A percentile compares a stretch with the other conserved stretches of the same genome.
Evolutionary conservation across 2,329 filamentous ascomycete species (phyloP).

Genomic region (Colletotrichum sp.): DNA sequence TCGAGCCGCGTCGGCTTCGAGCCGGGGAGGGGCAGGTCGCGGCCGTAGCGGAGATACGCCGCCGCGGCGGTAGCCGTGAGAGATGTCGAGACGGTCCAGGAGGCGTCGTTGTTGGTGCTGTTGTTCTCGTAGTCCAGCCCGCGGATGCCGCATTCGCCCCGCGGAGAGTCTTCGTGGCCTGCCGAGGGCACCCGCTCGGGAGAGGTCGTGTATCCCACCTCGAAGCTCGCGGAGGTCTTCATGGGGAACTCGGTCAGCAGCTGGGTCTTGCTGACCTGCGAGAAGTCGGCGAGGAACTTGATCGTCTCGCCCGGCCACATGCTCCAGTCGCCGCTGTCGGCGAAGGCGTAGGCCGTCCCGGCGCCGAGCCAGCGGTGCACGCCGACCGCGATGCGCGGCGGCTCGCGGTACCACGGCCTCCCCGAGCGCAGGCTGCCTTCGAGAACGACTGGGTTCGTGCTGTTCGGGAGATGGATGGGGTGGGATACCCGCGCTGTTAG

Average conservation of each 20-base stretch:
- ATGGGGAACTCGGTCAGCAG: conserved; percentile 32
- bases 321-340: conserved; percentile 48
- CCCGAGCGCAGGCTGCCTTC: conserved; percentile 37
- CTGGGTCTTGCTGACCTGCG: conserved; percentile 32
- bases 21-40: conserved; percentile 33
- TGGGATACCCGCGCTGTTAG: conserved; percentile 41
- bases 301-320: conserved; percentile 30
- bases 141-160: conserved; percentile 37
- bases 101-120: conserved; percentile 23
- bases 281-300: conserved; percentile 36
- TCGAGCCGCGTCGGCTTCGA: conserved; percentile 39
- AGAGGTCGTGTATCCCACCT: conserved; percentile 44
- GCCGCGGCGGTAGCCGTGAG: conserved; percentile 32
- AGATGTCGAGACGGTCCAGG: conserved; percentile 46
- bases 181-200: conserved; percentile 34
- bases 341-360: conserved; percentile 41
- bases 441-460: conserved; percentile 35
- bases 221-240: conserved; percentile 39
- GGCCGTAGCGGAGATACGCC: conserved; percentile 41
- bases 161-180: conserved; percentile 33
- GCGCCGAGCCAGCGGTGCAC: conserved; percentile 35
- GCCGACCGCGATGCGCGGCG: conserved; percentile 35
- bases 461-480: conserved; percentile 30
- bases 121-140: conserved; percentile 40
- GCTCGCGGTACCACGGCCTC: conserved; percentile 20